Conservation (phyloP, 176 grass and related monocot species). For the Juncus effusus region DNA sequence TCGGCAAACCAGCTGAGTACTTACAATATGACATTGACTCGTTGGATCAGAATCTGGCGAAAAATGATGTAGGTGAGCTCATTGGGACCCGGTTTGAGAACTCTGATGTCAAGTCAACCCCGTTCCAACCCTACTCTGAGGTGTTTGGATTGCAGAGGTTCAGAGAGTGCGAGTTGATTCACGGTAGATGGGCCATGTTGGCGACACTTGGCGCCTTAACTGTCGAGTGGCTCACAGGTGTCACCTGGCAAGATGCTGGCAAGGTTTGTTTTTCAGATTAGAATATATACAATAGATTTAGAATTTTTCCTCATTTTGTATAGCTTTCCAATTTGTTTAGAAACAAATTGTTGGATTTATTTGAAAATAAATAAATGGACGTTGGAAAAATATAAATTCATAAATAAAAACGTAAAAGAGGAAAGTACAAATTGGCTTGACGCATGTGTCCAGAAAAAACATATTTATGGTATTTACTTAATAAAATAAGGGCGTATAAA, state of each 20-base stretch:
- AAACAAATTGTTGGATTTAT: neutral
- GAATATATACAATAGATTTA: too few species aligned
- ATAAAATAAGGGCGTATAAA: neutral
- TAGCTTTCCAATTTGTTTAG: neutral
- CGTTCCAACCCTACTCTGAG: slow-evolving; percentile 89
- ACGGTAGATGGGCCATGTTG: slow-evolving; percentile 98
- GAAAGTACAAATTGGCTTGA: neutral
- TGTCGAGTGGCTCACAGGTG: slow-evolving; percentile 94
- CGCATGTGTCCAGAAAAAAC: neutral
- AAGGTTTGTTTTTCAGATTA: slow-evolving; percentile 51
- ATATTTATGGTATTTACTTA: neutral
- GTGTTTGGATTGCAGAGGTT: slow-evolving; percentile 96
- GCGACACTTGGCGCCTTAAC: slow-evolving; percentile 86
- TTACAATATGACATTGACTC: slow-evolving; percentile 88
- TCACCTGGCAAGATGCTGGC: slow-evolving; percentile 99
- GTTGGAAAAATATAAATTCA: neutral
- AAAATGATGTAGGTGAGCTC: slow-evolving; percentile 56
- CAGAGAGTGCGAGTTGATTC: slow-evolving; percentile 98
- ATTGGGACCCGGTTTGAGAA: slow-evolving; percentile 84
- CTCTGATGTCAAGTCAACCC: slow-evolving; percentile 68
- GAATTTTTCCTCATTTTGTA: too few species aligned
- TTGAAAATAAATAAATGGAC: neutral
- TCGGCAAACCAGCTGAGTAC: slow-evolving; percentile 96
- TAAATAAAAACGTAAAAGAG: neutral
- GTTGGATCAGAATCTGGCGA: slow-evolving; percentile 96